These are phyloP conservation scores for Verbena officinalis DNA, from an alignment of 257 asterid species.

Conservation along the genomic window DNA sequence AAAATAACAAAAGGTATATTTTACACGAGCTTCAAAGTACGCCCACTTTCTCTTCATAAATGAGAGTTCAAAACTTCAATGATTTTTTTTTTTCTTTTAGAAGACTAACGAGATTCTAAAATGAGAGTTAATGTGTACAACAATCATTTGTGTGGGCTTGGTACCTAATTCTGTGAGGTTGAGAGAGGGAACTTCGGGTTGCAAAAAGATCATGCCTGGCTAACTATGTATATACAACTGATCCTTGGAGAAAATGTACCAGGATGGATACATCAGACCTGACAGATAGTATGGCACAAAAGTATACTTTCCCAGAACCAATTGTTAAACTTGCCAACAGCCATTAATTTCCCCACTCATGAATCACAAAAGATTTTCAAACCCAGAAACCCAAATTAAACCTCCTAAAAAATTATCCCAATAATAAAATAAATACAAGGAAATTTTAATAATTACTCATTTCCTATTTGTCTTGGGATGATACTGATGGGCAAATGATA, in stretches of 20 bases:
- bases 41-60: background rate
- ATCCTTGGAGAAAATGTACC: too few relatives aligned
- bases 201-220: too few relatives aligned
- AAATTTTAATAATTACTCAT: background rate
- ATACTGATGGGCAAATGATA: slow-evolving; percentile 2
- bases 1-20: background rate
- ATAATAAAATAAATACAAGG: slow-evolving; percentile 8
- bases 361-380: background rate
- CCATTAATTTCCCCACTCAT: background rate
- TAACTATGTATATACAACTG: too few relatives aligned
- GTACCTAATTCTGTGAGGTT: background rate
- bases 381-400: background rate
- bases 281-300: background rate
- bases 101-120: background rate
- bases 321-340: slow-evolving; percentile 7
- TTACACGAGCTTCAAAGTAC: background rate
- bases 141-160: background rate
- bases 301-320: slow-evolving; percentile 10
- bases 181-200: too few relatives aligned
- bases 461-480: slow-evolving; percentile 15
- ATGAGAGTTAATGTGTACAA: background rate
- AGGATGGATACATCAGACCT: slow-evolving; percentile 8
- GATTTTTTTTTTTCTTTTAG: background rate
- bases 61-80: background rate
- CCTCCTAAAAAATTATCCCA: slow-evolving; percentile 23